These are phyloP conservation scores for Singerocomus inundabilis DNA, from an alignment of 1,284 basidiomycete genomes.

Conservation along the genomic window DNA sequence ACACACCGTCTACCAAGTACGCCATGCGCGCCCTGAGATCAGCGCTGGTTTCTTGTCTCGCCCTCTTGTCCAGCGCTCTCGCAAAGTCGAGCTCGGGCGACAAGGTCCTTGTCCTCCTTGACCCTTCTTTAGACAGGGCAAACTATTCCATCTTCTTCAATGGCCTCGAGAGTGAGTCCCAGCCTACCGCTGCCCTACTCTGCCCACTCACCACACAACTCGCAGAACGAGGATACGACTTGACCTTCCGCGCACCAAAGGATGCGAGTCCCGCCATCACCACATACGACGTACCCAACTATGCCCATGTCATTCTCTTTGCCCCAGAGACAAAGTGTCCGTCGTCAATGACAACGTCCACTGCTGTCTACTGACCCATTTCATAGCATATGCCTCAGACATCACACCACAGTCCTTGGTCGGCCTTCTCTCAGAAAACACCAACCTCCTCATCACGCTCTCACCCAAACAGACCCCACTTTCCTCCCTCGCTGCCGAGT, in stretches of 20 bases:
- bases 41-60: conserved; percentile 32
- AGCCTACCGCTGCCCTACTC: not conserved
- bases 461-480: conserved; percentile 72
- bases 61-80: conserved; percentile 35
- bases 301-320: conserved; percentile 83
- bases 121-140: conserved; percentile 60
- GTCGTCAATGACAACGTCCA: conserved; percentile 9
- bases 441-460: conserved; percentile 85
- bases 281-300: conserved; percentile 70
- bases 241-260: conserved; percentile 82
- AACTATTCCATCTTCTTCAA: conserved; percentile 82
- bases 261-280: conserved; percentile 64
- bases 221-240: conserved; percentile 41
- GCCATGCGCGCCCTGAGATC: conserved; percentile 22
- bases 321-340: conserved; percentile 80
- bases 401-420: conserved; percentile 85
- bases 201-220: not conserved
- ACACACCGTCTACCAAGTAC: no score
- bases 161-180: conserved; percentile 64
- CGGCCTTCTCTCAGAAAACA: conserved; percentile 63
- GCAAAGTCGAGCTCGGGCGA: conserved; percentile 83
- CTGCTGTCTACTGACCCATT: conserved; percentile 7
- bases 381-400: conserved; percentile 66
- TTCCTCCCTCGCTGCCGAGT: conserved; percentile 72
- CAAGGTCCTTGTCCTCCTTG: conserved; percentile 81